Base-by-base conservation (phyloP, 306 rosid genomes). In the Cercis canadensis region DNA sequence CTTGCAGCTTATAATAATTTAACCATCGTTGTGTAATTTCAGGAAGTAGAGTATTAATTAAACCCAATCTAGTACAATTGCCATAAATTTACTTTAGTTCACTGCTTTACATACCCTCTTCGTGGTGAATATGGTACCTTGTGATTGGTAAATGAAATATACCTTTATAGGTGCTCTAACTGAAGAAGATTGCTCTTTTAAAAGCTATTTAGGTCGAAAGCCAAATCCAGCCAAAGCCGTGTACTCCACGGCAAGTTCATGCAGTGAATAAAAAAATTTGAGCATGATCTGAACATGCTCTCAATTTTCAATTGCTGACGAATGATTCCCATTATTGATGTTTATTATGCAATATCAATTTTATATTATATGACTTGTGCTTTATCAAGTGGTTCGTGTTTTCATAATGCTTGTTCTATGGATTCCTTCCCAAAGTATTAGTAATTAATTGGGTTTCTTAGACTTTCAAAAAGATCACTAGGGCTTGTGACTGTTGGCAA, bases 371-470 rank as follows among this genome's bases (percentile, higher is more conserved):
- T 12, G 40, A 47, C 59, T 70, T 57, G 49, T 63, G 62, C 83
- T 80, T 73, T 57, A 66, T 75, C 57, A 17, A 65, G 81, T 69
- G 76, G 81, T 75, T 24, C 82, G 46, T 37, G 50, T 71, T 68
- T 80, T 82, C 70, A 58, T 69, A 59, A 60, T 73, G 75, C 76
- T 51, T 67, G 81, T 79, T 69, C 82, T 44, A 34, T 54, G 82
- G 80, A 71, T 80, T 76, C 81, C 62, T 14, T 58, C 61, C 36
- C 60, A 75, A 79, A 61, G 75, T 61, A 75, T 18, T 61, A 24
- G n/a, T 50, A 40, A 43, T 73, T 80, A 61, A 44, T 46, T 63
- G 33, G 54, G 37, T 73, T 53, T 8, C 5, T 75, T 54, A 61
- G 78, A 69, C 64, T 83, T 84, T 74, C 24, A 62, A 75, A 24